Percentiles rank a stretch among this genome's conserved stretches.
phyloP scores from a whole-genome alignment of 371 early-diverging fungal species.

The Mortierella sp. region DNA sequence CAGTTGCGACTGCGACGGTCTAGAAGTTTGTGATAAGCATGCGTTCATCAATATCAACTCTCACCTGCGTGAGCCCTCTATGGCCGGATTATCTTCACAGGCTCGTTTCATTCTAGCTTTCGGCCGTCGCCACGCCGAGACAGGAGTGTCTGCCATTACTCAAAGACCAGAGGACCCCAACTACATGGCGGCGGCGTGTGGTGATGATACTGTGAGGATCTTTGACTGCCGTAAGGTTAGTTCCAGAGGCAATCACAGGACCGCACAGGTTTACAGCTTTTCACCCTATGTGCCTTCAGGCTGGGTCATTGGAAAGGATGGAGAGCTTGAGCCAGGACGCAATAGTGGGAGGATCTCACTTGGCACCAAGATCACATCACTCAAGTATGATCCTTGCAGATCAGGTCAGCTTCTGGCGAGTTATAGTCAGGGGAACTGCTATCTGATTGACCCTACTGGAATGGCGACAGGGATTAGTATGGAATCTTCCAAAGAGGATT shows the following conservation, averaged over 20 bases:
- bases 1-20: slow-evolving; percentile 39
- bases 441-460: slow-evolving; percentile 37
- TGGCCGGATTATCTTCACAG: slow-evolving; percentile 2
- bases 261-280: slow-evolving; percentile 55
- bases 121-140: slow-evolving; percentile 9
- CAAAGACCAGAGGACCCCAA: slow-evolving; percentile 55
- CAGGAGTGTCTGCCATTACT: slow-evolving; percentile 53
- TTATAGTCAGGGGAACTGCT: slow-evolving; percentile 48
- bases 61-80: background rate
- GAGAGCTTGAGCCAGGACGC: slow-evolving; percentile 15
- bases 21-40: slow-evolving; percentile 43
- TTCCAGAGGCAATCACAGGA: slow-evolving; percentile 28
- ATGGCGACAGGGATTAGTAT: slow-evolving; percentile 7
- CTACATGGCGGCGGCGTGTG: slow-evolving; percentile 58
- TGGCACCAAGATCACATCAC: slow-evolving; percentile 43
- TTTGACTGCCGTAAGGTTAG: slow-evolving; percentile 47
- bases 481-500: background rate
- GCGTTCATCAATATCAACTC: slow-evolving; percentile 53
- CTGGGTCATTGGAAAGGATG: slow-evolving; percentile 16
- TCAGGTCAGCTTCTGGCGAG: slow-evolving; percentile 51
- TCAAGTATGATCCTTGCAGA: slow-evolving; percentile 52
- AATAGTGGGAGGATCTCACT: slow-evolving; percentile 20
- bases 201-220: slow-evolving; percentile 59
- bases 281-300: slow-evolving; percentile 45
- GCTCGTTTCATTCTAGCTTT: slow-evolving; percentile 19